Percentiles rank a stretch among this genome's conserved stretches.
Evolutionary conservation across 2,329 filamentous ascomycete genomes (phyloP).

Genomic region (Cladophialophora bantiana): DNA sequence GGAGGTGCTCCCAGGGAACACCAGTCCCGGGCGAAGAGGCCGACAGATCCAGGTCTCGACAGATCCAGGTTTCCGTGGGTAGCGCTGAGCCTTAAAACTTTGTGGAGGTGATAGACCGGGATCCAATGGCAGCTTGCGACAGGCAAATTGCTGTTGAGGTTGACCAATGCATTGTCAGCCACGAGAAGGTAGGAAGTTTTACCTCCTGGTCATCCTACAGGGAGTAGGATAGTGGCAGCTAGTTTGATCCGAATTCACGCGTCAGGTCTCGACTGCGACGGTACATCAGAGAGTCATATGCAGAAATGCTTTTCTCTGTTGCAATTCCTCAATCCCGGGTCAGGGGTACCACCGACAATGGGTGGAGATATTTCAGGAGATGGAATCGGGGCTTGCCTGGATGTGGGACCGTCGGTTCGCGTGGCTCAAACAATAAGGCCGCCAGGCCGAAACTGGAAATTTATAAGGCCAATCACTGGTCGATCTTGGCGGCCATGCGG

Average conservation of each 20-base stretch:
- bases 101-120: constrained; percentile 10
- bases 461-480: constrained; percentile 22
- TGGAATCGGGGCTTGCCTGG: constrained; percentile 11
- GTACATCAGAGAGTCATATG: background rate
- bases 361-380: constrained; percentile 16
- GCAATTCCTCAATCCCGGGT: background rate
- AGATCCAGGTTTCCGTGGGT: constrained; percentile 11
- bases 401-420: background rate
- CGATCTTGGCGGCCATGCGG: constrained; percentile 1
- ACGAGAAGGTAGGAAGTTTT: background rate
- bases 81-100: constrained; percentile 8
- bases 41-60: constrained; percentile 16
- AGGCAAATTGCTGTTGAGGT: constrained; percentile 17
- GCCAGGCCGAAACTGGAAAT: constrained; percentile 16
- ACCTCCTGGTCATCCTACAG: background rate
- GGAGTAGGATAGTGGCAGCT: background rate
- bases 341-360: background rate
- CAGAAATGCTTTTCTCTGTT: background rate
- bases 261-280: background rate
- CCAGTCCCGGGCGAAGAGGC: background rate
- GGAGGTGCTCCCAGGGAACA: constrained; percentile 11
- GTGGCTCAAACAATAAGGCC: constrained; percentile 11
- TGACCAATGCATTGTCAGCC: background rate
- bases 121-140: constrained; percentile 8
- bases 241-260: background rate